Conservation (phyloP, 768 basidiomycete species). For the Amanita brunnescens region DNA sequence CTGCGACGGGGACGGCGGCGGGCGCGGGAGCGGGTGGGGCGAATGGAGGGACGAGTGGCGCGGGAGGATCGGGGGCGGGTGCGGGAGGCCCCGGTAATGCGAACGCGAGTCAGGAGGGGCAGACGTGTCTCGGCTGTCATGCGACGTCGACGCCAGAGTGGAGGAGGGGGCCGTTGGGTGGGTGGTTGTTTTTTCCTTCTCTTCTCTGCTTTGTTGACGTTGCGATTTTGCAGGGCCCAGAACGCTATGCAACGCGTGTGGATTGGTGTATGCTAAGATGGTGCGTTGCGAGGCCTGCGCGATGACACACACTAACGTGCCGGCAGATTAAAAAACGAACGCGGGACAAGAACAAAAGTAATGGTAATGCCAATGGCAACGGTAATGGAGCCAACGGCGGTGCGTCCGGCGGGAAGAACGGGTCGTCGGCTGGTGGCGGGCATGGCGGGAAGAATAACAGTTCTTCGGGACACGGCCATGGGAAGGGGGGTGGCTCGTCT, state of each 20-base stretch:
- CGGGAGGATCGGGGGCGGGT: slow-evolving; percentile 30
- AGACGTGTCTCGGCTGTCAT: slow-evolving; percentile 72
- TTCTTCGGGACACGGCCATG: not conserved
- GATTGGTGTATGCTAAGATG: slow-evolving; percentile 80
- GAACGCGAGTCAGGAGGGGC: slow-evolving; percentile 43
- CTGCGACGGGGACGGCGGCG: not conserved
- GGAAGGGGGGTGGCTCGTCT: not conserved
- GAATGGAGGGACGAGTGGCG: no score
- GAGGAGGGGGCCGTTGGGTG: slow-evolving; percentile 77
- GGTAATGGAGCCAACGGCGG: not conserved
- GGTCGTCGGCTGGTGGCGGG: not conserved
- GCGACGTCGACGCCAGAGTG: slow-evolving; percentile 86
- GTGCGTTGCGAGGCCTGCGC: slow-evolving; percentile 40
- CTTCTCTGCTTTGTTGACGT: slow-evolving; percentile 8
- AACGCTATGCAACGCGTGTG: slow-evolving; percentile 81
- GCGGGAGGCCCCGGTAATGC: no score
- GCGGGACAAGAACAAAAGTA: slow-evolving; percentile 16
- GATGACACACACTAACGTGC: not conserved
- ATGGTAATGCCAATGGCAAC: slow-evolving; percentile 2
- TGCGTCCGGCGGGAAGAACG: not conserved
- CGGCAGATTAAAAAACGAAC: slow-evolving; percentile 27
- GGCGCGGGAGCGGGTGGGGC: slow-evolving; percentile 36
- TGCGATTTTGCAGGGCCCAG: slow-evolving; percentile 54
- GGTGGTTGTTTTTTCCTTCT: slow-evolving; percentile 17
- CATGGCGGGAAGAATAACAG: not conserved